Evolutionary conservation across 768 basidiomycete genomes (phyloP).

Genomic region (Myochromella boudieri): DNA sequence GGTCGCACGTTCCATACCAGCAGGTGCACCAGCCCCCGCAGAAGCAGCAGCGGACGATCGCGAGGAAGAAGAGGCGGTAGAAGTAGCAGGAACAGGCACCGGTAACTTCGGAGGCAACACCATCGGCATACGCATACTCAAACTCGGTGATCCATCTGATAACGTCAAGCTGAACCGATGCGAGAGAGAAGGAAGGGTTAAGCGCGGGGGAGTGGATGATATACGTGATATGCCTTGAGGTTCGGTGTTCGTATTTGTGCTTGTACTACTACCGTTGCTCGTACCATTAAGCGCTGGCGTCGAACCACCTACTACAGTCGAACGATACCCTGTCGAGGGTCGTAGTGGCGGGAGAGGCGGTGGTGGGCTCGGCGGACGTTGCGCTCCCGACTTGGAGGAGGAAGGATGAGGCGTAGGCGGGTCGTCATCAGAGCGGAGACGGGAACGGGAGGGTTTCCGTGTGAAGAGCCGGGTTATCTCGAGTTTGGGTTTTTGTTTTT

Average conservation of each 20-base stretch:
- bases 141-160: conserved; percentile 22
- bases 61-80: not conserved
- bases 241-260: not conserved
- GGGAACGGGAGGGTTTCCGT: conserved; percentile 10
- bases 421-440: conserved; percentile 3
- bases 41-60: conserved; percentile 14
- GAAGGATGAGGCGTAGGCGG: conserved; percentile 3
- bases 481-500: conserved; percentile 9
- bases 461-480: conserved; percentile 7
- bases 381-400: not conserved
- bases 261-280: not conserved
- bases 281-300: not conserved
- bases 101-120: conserved; percentile 50
- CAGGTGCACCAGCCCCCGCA: not conserved
- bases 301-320: not conserved
- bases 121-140: conserved; percentile 29
- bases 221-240: conserved; percentile 9
- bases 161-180: conserved; percentile 26
- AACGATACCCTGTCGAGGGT: not conserved
- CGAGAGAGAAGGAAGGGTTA: conserved; percentile 16
- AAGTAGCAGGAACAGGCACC: conserved; percentile 33
- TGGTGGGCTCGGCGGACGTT: not conserved
- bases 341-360: conserved; percentile 4
- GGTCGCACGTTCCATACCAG: not conserved
- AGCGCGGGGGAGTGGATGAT: conserved; percentile 13